These are phyloP conservation scores for Penstemon newberryi DNA, from an alignment of 257 asterid species.

Conservation along the genomic window DNA sequence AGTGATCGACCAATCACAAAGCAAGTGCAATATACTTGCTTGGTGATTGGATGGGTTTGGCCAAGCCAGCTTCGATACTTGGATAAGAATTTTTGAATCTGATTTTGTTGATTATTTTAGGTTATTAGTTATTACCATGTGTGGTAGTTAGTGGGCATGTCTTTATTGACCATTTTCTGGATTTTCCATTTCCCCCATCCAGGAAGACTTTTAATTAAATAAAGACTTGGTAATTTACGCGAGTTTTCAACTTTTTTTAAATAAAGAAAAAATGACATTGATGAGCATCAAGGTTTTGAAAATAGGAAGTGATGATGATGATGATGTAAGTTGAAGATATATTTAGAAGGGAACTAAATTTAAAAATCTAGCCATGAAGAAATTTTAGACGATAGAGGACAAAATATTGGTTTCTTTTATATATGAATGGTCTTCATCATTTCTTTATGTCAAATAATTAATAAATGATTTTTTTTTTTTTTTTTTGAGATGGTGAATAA, in stretches of 20 bases:
- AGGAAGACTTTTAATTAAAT: background rate
- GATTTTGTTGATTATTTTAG: background rate
- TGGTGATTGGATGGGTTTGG: too few species aligned
- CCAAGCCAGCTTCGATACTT: too few species aligned
- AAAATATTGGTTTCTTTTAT: too few species aligned
- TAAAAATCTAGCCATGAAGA: background rate
- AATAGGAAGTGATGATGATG: background rate
- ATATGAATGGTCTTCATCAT: too few species aligned
- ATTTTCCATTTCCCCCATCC: background rate
- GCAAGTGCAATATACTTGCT: too few species aligned
- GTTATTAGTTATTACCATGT: background rate
- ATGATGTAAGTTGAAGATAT: background rate
- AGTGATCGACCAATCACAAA: too few species aligned
- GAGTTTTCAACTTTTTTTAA: too few species aligned
- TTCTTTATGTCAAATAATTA: too few species aligned
- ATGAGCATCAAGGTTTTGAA: background rate
- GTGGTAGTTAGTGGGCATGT: slow-evolving; percentile 4
- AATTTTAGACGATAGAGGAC: background rate
- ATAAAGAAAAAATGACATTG: too few species aligned
- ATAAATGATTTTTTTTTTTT: too few species aligned
- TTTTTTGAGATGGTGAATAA: too few species aligned
- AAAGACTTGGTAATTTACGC: background rate
- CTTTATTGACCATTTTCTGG: slow-evolving; percentile 9
- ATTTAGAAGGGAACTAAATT: background rate
- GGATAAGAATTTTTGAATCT: too few species aligned